Evolutionary conservation across 805 yeast species (phyloP).

Genomic region (Diddensiella santjacobensis): DNA sequence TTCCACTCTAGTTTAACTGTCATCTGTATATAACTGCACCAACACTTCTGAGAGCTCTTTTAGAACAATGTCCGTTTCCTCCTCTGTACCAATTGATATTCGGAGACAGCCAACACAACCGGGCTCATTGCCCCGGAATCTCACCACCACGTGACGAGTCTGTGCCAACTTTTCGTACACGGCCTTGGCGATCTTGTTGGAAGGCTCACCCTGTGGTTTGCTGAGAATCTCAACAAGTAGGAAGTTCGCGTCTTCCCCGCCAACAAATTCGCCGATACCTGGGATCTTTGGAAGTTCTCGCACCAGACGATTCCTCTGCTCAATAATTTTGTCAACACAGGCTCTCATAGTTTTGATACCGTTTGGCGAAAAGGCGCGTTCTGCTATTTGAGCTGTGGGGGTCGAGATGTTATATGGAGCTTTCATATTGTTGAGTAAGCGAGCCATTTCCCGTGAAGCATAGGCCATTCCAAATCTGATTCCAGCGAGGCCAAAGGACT

Average conservation of each 20-base stretch:
- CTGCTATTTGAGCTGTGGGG: conserved; percentile 69
- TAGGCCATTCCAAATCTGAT: conserved; percentile 83
- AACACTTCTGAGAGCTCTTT: conserved; percentile 40
- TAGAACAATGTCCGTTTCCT: conserved; percentile 63
- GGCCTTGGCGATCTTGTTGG: conserved; percentile 59
- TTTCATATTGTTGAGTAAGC: conserved; percentile 79
- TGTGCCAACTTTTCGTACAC: conserved; percentile 71
- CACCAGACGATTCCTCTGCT: conserved; percentile 55
- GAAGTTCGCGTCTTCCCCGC: conserved; percentile 87
- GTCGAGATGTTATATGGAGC: conserved; percentile 94
- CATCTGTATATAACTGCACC: conserved; percentile 6
- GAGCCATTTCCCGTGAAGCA: conserved; percentile 56
- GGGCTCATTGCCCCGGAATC: conserved; percentile 86
- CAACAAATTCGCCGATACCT: conserved; percentile 70
- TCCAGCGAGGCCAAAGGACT: conserved; percentile 95
- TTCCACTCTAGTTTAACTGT: neutral
- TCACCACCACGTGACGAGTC: conserved; percentile 71
- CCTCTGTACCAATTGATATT: conserved; percentile 78
- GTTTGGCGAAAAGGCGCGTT: conserved; percentile 59
- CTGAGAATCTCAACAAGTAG: conserved; percentile 68
- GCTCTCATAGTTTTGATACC: conserved; percentile 59
- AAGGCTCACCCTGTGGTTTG: conserved; percentile 54
- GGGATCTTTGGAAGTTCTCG: conserved; percentile 51
- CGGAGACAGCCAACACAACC: conserved; percentile 88
- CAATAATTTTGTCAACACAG: conserved; percentile 46